A percentile compares a stretch with the other conserved stretches of the same genome.
These are phyloP conservation scores for Trematosphaeria pertusa DNA, from an alignment of 2,329 filamentous ascomycete species.

Conservation along the genomic window DNA sequence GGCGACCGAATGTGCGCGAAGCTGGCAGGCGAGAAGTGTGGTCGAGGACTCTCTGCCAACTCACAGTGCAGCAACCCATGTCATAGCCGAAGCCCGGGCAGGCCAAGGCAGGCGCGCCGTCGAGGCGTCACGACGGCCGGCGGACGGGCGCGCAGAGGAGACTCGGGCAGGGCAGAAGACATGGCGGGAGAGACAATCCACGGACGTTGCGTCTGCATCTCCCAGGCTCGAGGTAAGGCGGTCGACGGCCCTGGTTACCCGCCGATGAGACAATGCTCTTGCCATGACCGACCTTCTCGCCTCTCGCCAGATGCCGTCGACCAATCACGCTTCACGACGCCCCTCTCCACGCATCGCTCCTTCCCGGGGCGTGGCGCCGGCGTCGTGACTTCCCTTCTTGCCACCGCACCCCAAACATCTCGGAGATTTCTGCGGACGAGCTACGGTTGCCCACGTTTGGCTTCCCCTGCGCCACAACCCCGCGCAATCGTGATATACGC, in stretches of 20 bases:
- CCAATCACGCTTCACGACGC: neutral
- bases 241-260: neutral
- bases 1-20: constrained; percentile 6
- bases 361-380: too few species aligned
- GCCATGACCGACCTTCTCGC: neutral
- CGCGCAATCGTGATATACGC: neutral
- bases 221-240: constrained; percentile 2
- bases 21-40: constrained; percentile 2
- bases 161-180: neutral
- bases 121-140: neutral
- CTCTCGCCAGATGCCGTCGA: neutral
- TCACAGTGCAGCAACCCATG: constrained; percentile 22
- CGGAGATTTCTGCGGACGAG: neutral
- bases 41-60: constrained; percentile 11
- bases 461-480: neutral
- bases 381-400: too few species aligned
- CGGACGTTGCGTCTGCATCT: too few species aligned
- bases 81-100: constrained; percentile 12
- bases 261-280: neutral
- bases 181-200: too few species aligned
- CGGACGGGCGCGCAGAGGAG: neutral
- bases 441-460: neutral
- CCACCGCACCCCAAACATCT: too few species aligned
- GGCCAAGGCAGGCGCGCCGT: neutral
- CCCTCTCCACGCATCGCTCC: too few species aligned